Percentiles rank a stretch among this genome's conserved stretches.
Evolutionary conservation across 2,329 filamentous ascomycete genomes (phyloP).

Genomic region (Arthroderma uncinatum): DNA sequence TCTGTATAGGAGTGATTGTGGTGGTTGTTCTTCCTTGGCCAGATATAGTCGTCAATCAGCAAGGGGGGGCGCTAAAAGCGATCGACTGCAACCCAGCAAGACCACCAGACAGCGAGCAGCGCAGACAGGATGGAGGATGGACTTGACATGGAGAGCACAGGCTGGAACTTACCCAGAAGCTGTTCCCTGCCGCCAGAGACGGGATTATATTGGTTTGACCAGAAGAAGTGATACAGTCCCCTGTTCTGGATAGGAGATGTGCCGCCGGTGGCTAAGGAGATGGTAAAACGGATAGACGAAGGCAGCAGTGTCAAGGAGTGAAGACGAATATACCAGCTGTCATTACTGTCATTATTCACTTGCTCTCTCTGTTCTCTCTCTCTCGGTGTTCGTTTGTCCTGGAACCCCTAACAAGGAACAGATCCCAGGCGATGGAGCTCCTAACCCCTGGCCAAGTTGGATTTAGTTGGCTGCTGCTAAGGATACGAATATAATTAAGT

Average conservation of each 20-base stretch:
- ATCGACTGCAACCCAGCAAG: too few species aligned
- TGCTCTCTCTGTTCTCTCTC: too few species aligned
- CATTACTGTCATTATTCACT: neutral
- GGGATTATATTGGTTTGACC: neutral
- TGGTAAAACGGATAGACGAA: neutral
- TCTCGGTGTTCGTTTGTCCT: too few species aligned
- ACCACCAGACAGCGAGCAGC: neutral
- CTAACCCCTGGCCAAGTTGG: neutral
- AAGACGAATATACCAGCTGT: neutral
- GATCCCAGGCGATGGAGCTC: neutral
- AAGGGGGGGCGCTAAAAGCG: too few species aligned
- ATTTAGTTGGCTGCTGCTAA: too few species aligned
- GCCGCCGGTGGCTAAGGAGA: neutral
- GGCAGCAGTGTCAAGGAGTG: neutral
- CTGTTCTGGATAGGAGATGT: neutral
- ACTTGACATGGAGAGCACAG: neutral
- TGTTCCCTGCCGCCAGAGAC: neutral
- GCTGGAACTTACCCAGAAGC: neutral
- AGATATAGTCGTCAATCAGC: too few species aligned
- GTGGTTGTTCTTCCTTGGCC: too few species aligned
- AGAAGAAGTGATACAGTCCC: slow-evolving; percentile 1
- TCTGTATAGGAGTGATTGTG: neutral
- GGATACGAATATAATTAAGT: too few species aligned
- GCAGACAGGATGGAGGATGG: too few species aligned
- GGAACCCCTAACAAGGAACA: too few species aligned